phyloP scores from a whole-genome alignment of 2,329 filamentous ascomycete species.

The Sclerotinia trifoliorum region DNA sequence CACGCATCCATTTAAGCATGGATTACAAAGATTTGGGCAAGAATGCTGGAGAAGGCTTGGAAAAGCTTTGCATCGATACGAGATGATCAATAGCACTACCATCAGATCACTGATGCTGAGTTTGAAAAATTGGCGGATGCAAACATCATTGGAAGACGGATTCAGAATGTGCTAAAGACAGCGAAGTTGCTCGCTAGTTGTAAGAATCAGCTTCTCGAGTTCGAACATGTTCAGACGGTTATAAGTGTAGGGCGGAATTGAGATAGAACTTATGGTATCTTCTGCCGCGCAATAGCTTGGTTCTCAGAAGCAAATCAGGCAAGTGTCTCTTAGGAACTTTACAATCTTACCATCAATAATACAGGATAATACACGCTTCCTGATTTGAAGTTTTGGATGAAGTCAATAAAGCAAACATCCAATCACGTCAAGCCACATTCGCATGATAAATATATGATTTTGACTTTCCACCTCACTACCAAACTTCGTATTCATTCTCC shows the following conservation, averaged over 20 bases:
- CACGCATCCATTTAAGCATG: constrained; percentile 39
- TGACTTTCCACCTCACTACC: background rate
- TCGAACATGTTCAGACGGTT: constrained; percentile 35
- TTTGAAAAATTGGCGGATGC: constrained; percentile 28
- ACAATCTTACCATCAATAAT: too few species aligned
- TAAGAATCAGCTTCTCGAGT: constrained; percentile 30
- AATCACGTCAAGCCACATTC: background rate
- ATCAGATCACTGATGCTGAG: constrained; percentile 26
- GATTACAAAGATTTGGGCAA: constrained; percentile 32
- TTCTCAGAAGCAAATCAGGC: background rate
- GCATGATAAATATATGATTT: background rate
- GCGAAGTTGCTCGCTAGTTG: constrained; percentile 35
- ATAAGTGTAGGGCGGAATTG: constrained; percentile 17
- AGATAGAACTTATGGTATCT: background rate
- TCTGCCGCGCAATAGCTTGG: background rate
- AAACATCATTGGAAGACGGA: constrained; percentile 41
- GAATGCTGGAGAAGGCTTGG: constrained; percentile 33
- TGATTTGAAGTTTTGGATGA: background rate
- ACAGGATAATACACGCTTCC: background rate
- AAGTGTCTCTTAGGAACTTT: background rate
- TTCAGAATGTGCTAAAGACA: constrained; percentile 41
- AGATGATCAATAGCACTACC: constrained; percentile 31
- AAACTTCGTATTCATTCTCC: constrained; percentile 2
- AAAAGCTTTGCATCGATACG: constrained; percentile 28
- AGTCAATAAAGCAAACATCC: background rate